Percentiles rank a stretch among this genome's conserved stretches.
Evolutionary conservation across 768 basidiomycete genomes (phyloP).

Genomic region (Lyophyllum decastes): DNA sequence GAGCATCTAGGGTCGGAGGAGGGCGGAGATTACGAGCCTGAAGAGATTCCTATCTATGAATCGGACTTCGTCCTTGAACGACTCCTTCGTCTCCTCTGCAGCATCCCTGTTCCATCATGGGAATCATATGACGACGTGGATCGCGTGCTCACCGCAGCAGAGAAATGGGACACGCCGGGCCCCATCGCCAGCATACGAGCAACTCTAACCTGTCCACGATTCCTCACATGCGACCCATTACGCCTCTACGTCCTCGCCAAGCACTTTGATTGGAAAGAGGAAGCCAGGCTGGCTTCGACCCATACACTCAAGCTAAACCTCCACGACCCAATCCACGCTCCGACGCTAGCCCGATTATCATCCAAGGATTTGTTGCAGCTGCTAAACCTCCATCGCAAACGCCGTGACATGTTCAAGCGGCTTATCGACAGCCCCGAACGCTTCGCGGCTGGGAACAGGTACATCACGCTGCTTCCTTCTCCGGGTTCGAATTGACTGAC

Average conservation of each 20-base stretch:
- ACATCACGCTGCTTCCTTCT: background rate
- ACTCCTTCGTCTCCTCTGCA: conserved; percentile 58
- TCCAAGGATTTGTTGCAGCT: conserved; percentile 55
- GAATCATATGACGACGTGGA: conserved; percentile 54
- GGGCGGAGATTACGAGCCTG: conserved; percentile 13
- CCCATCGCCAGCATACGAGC: conserved; percentile 57
- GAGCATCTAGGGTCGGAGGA: background rate
- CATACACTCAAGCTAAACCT: conserved; percentile 59
- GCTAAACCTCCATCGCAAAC: conserved; percentile 55
- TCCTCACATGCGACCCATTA: conserved; percentile 46
- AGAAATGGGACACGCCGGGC: conserved; percentile 73
- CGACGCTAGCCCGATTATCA: conserved; percentile 46
- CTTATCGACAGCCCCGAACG: conserved; percentile 62
- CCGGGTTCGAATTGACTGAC: background rate
- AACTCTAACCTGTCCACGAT: conserved; percentile 45
- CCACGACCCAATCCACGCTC: conserved; percentile 38
- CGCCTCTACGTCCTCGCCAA: conserved; percentile 56
- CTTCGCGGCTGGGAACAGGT: conserved; percentile 53
- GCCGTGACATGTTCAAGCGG: conserved; percentile 50
- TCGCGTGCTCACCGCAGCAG: conserved; percentile 56
- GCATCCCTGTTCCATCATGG: conserved; percentile 49
- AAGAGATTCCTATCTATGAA: conserved; percentile 39
- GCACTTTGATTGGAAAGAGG: conserved; percentile 64
- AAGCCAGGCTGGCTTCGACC: conserved; percentile 56
- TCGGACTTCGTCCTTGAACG: conserved; percentile 49